Percentiles rank a stretch among this genome's conserved stretches.
phyloP scores from a whole-genome alignment of 306 rosid genomes.

The Prunus campanulata region DNA sequence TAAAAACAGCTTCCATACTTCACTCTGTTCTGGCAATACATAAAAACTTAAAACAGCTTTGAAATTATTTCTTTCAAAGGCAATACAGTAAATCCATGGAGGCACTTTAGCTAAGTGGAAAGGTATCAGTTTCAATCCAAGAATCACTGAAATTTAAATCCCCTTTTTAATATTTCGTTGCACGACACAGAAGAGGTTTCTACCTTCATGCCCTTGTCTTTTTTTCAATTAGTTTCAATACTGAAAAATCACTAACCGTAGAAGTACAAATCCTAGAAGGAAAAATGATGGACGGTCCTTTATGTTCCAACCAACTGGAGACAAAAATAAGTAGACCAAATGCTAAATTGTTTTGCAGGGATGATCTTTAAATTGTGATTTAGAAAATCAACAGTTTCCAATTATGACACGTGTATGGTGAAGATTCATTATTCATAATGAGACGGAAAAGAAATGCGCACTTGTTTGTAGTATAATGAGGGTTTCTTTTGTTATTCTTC shows the following conservation, averaged over 20 bases:
- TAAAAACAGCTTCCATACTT: not conserved
- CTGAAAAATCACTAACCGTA: not conserved
- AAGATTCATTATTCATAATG: too few relatives aligned
- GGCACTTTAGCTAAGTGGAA: not conserved
- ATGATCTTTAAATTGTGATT: too few relatives aligned
- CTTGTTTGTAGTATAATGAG: too few relatives aligned
- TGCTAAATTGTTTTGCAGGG: too few relatives aligned
- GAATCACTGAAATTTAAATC: not conserved
- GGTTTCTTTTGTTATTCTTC: too few relatives aligned
- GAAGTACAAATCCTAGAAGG: not conserved
- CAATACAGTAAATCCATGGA: not conserved
- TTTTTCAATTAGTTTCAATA: not conserved
- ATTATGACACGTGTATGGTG: too few relatives aligned
- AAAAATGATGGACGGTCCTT: not conserved
- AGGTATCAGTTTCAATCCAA: not conserved
- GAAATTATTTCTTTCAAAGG: not conserved
- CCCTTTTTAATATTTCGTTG: not conserved
- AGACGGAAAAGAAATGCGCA: too few relatives aligned
- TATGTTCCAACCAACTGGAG: not conserved
- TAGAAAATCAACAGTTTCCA: too few relatives aligned
- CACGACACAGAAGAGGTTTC: not conserved
- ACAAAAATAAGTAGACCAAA: too few relatives aligned
- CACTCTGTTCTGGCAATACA: not conserved
- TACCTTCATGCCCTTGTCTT: not conserved
- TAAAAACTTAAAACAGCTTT: not conserved